Evolutionary conservation across 1,139 yeast genomes (phyloP).

Genomic region (Hyphopichia pseudoburtonii): DNA sequence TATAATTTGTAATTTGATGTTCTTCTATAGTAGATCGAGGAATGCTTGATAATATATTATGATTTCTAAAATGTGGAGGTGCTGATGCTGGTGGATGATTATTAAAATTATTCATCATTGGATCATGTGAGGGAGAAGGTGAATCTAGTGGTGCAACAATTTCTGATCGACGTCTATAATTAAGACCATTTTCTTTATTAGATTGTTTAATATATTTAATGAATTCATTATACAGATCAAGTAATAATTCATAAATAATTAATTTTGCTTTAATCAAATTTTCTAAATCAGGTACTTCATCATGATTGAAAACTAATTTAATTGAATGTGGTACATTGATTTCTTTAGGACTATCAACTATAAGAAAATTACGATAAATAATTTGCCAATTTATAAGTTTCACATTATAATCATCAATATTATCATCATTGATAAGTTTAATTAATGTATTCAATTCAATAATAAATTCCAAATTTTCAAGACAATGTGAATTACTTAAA

Average conservation of each 20-base stretch:
- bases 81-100: neutral
- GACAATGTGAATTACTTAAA: constrained; percentile 31
- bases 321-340: constrained; percentile 31
- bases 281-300: constrained; percentile 15
- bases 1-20: neutral
- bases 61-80: neutral
- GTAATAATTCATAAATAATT: constrained; percentile 31
- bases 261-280: constrained; percentile 18
- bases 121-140: constrained; percentile 1
- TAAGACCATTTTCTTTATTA: constrained; percentile 1
- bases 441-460: constrained; percentile 27
- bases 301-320: constrained; percentile 13
- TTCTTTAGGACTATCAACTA: constrained; percentile 30
- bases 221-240: constrained; percentile 36
- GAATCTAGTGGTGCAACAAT: constrained; percentile 6
- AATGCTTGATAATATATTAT: neutral
- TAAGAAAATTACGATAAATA: constrained; percentile 25
- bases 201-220: constrained; percentile 17
- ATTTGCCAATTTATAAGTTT: constrained; percentile 21
- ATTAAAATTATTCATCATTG: neutral
- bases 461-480: constrained; percentile 38
- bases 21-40: constrained; percentile 6
- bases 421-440: constrained; percentile 8
- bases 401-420: neutral
- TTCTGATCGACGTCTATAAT: constrained; percentile 8